Percentiles rank a stretch among this genome's conserved stretches.
These are phyloP conservation scores for Paramecium primaurelia DNA, from an alignment of 73 alveolate species.

Conservation along the genomic window DNA sequence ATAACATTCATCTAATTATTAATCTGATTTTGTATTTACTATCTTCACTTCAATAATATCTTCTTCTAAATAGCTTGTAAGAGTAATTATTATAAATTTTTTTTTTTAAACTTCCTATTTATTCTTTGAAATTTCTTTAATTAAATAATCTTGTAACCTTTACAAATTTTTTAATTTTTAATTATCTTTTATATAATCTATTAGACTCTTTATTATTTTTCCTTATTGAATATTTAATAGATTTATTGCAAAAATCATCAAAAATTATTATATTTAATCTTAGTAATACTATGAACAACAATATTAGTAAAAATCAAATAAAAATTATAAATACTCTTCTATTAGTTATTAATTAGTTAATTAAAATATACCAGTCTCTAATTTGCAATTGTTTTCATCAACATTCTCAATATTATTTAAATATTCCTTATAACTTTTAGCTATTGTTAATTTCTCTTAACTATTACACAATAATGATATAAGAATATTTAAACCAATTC, in stretches of 20 bases:
- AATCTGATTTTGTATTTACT: not conserved
- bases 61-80: not conserved
- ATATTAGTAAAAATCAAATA: not conserved
- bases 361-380: not conserved
- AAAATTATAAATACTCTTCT: not conserved
- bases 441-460: not conserved
- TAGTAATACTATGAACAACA: not conserved
- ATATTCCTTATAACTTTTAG: not conserved
- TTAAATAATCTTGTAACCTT: not conserved
- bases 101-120: not conserved
- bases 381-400: not conserved
- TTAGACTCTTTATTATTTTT: not conserved
- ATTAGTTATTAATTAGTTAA: not conserved
- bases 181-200: not conserved
- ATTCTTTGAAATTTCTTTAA: not conserved
- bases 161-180: not conserved
- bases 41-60: not conserved
- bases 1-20: not conserved
- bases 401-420: not conserved
- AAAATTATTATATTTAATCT: not conserved
- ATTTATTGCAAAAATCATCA: not conserved
- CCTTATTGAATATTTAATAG: not conserved
- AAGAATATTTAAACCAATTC: not conserved
- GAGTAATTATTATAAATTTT: not conserved
- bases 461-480: not conserved